Conservation (phyloP, 305 asterid species). For the Withania somnifera region DNA sequence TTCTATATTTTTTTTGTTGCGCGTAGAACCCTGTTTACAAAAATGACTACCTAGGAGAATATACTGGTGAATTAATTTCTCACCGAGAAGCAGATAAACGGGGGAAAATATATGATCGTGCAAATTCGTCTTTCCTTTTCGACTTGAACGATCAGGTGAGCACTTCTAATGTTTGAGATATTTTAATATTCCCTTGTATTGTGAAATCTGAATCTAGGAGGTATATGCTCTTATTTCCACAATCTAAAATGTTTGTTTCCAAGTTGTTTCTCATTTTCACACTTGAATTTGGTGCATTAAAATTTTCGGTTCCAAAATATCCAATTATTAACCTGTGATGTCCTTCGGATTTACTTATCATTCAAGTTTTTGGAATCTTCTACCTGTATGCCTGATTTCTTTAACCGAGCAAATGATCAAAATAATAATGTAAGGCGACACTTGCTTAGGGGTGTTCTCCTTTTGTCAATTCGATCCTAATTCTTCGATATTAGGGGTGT, state of each 20-base stretch:
- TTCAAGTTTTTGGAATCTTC: background rate
- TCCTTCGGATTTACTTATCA: background rate
- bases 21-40: constrained; percentile 75
- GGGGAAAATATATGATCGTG: constrained; percentile 91
- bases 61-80: constrained; percentile 94
- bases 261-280: background rate
- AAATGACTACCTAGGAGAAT: constrained; percentile 95
- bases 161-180: background rate
- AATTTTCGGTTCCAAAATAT: background rate
- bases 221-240: background rate
- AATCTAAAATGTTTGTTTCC: background rate
- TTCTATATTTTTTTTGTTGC: background rate
- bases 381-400: background rate
- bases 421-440: background rate
- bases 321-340: background rate
- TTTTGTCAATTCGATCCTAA: too few species aligned
- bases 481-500: too few species aligned
- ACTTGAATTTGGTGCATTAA: background rate
- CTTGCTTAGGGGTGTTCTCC: too few species aligned
- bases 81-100: constrained; percentile 99
- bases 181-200: background rate
- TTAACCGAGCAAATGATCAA: background rate
- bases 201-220: background rate
- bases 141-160: constrained; percentile 94
- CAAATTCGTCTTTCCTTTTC: constrained; percentile 90